Evolutionary conservation across 2,329 filamentous ascomycete species (phyloP).

Genomic region (Albifimbria verrucaria): DNA sequence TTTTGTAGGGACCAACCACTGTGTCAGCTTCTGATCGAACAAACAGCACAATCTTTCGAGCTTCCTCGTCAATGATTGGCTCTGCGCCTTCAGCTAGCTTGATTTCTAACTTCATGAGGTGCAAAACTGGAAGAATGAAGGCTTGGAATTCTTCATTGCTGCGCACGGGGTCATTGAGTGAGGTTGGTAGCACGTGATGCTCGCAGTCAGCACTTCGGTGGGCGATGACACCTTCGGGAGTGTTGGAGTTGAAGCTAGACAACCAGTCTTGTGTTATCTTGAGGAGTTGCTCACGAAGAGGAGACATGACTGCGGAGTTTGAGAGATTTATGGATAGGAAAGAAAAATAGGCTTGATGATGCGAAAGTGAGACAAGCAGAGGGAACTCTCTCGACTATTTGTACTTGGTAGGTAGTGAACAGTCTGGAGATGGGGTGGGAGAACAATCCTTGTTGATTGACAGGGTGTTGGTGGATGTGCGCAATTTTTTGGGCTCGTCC

Average conservation of each 20-base stretch:
- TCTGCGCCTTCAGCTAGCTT: slow-evolving; percentile 2
- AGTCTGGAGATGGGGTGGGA: too few relatives aligned
- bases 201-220: slow-evolving; percentile 4
- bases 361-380: too few relatives aligned
- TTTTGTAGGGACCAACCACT: not conserved
- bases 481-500: too few relatives aligned
- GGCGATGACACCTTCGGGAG: slow-evolving; percentile 6
- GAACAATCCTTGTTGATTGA: too few relatives aligned
- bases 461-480: too few relatives aligned
- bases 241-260: slow-evolving; percentile 1
- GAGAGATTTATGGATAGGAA: too few relatives aligned
- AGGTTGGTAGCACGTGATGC: slow-evolving; percentile 1
- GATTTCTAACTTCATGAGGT: slow-evolving; percentile 3
- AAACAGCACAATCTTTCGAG: slow-evolving; percentile 44
- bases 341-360: too few relatives aligned
- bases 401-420: too few relatives aligned
- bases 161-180: not conserved
- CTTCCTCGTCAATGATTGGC: slow-evolving; percentile 31
- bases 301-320: too few relatives aligned
- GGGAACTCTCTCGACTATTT: too few relatives aligned
- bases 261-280: not conserved
- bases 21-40: slow-evolving; percentile 39
- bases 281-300: not conserved
- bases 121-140: slow-evolving; percentile 2
- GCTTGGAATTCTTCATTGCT: slow-evolving; percentile 6